Conservation (phyloP, 495 filamentous ascomycete species). For the Cercophora newfieldiana region DNA sequence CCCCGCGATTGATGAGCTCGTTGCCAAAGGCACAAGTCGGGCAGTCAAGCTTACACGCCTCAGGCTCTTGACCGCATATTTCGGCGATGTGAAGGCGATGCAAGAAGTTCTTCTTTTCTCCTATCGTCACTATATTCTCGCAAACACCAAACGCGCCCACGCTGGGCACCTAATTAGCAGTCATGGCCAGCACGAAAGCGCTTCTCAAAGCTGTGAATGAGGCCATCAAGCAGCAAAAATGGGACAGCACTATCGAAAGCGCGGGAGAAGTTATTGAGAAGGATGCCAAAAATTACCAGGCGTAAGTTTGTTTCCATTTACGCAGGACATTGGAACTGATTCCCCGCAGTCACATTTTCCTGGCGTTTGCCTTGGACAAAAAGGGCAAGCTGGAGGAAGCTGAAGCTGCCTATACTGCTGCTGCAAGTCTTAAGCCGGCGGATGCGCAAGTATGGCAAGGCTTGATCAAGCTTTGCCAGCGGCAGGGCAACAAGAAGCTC, state of each 20-base stretch:
- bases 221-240: conserved; percentile 78
- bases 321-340: neutral
- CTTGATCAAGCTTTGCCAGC: conserved; percentile 81
- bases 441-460: conserved; percentile 84
- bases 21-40: too few relatives aligned
- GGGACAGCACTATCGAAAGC: conserved; percentile 67
- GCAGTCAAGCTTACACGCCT: too few relatives aligned
- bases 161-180: too few relatives aligned
- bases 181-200: conserved; percentile 64
- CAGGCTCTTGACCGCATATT: too few relatives aligned
- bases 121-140: too few relatives aligned
- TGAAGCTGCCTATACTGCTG: conserved; percentile 72
- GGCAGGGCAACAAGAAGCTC: conserved; percentile 65
- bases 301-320: conserved; percentile 50
- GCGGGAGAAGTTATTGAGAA: conserved; percentile 64
- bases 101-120: too few relatives aligned
- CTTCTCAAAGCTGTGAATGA: conserved; percentile 80
- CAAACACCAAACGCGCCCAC: conserved; percentile 18
- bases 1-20: neutral
- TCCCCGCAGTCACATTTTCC: conserved; percentile 67
- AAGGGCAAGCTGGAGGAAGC: conserved; percentile 67
- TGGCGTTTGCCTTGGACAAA: conserved; percentile 78
- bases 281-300: conserved; percentile 81
- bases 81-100: too few relatives aligned
- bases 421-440: conserved; percentile 55